Conservation (phyloP, 2,329 filamentous ascomycete genomes). For the Fusarium napiforme region DNA sequence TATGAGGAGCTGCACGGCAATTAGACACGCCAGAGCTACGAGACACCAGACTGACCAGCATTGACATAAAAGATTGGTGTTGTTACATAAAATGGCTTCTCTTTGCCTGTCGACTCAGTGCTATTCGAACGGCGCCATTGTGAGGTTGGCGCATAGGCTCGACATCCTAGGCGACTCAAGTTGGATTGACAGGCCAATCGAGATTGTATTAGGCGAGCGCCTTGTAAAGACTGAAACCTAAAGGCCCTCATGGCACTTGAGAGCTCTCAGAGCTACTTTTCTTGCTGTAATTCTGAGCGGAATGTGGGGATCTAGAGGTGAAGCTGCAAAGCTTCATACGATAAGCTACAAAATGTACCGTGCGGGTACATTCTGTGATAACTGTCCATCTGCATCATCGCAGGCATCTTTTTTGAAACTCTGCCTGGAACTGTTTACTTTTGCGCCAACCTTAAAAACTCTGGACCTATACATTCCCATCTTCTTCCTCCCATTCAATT, state of each 20-base stretch:
- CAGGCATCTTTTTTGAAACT: slow-evolving; percentile 25
- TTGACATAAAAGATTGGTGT: slow-evolving; percentile 99
- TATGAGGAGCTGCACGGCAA: slow-evolving; percentile 77
- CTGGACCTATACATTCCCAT: not conserved
- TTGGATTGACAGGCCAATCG: slow-evolving; percentile 24
- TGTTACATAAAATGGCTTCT: slow-evolving; percentile 93
- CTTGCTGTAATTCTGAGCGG: not conserved
- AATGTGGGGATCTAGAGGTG: slow-evolving; percentile 22
- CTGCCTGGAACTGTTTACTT: slow-evolving; percentile 10
- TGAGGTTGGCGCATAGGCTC: slow-evolving; percentile 30
- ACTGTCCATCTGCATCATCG: slow-evolving; percentile 31
- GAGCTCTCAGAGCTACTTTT: not conserved
- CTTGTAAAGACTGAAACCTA: slow-evolving; percentile 42
- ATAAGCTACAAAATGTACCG: slow-evolving; percentile 34
- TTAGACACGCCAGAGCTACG: not conserved
- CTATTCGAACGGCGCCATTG: slow-evolving; percentile 50
- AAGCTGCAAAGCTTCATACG: slow-evolving; percentile 21
- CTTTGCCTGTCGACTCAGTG: slow-evolving; percentile 59
- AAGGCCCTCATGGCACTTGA: slow-evolving; percentile 45
- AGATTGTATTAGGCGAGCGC: slow-evolving; percentile 36
- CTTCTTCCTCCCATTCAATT: not conserved
- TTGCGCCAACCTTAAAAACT: slow-evolving; percentile 38
- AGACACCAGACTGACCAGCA: slow-evolving; percentile 68
- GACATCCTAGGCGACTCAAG: slow-evolving; percentile 48
- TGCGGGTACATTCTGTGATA: slow-evolving; percentile 34